Evolutionary conservation across 2,329 filamentous ascomycete species (phyloP).

Genomic region (Aspergillus japonicus): DNA sequence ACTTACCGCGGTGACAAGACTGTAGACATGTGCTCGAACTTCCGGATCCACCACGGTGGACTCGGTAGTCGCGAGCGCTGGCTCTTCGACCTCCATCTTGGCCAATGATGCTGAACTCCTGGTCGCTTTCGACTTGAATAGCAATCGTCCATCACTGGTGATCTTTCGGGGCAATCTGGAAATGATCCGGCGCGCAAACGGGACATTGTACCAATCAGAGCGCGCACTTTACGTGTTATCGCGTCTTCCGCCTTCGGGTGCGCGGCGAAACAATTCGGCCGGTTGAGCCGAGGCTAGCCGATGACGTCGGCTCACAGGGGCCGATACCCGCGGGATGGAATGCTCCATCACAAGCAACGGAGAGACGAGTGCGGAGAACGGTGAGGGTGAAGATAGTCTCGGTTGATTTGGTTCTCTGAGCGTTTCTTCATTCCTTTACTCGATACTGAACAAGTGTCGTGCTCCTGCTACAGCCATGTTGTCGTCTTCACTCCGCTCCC

Average conservation of each 20-base stretch:
- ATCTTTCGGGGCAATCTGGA: neutral
- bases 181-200: neutral
- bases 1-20: constrained; percentile 86
- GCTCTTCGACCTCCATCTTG: constrained; percentile 40
- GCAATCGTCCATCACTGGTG: neutral
- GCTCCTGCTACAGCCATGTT: constrained; percentile 30
- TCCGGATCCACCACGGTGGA: constrained; percentile 75
- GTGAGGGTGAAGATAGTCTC: constrained; percentile 3
- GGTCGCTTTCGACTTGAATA: neutral
- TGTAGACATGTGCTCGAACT: constrained; percentile 89
- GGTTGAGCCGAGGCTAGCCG: constrained; percentile 31
- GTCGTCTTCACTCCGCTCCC: constrained; percentile 33
- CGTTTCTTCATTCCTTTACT: neutral
- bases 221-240: constrained; percentile 32
- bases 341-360: neutral
- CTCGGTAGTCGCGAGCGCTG: constrained; percentile 44
- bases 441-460: neutral
- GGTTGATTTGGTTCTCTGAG: neutral
- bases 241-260: constrained; percentile 19
- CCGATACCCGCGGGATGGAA: neutral
- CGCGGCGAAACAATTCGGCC: constrained; percentile 18
- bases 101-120: constrained; percentile 10
- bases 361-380: constrained; percentile 20
- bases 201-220: constrained; percentile 20
- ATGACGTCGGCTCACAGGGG: constrained; percentile 30